Percentiles rank a stretch among this genome's conserved stretches.
phyloP scores from a whole-genome alignment of 306 rosid species.

The Bauhinia variegata region DNA sequence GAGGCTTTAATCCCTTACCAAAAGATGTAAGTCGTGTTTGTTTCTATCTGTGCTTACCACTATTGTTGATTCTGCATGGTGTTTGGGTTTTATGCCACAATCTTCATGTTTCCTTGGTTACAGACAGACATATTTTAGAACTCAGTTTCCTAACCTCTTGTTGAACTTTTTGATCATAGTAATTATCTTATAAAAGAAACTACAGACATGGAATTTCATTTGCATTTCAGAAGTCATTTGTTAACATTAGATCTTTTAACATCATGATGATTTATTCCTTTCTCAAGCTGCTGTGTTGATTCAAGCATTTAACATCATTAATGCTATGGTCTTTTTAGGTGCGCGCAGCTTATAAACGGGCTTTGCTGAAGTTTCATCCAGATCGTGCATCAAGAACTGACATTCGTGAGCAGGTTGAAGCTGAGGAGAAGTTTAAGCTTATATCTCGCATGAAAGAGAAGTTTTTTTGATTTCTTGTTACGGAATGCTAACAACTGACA shows the following conservation, averaged over 20 bases:
- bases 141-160: not conserved
- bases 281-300: too few relatives aligned
- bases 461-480: slow-evolving; percentile 42
- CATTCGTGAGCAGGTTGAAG: slow-evolving; percentile 77
- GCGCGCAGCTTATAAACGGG: slow-evolving; percentile 77
- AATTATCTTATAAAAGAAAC: not conserved
- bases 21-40: slow-evolving; percentile 58
- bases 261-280: too few relatives aligned
- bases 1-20: slow-evolving; percentile 47
- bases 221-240: too few relatives aligned
- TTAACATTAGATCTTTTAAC: too few relatives aligned
- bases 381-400: slow-evolving; percentile 81
- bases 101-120: slow-evolving; percentile 3
- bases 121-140: not conserved
- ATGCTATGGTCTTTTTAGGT: slow-evolving; percentile 62
- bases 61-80: slow-evolving; percentile 15
- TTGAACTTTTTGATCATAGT: not conserved
- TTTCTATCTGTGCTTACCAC: not conserved
- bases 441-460: slow-evolving; percentile 81
- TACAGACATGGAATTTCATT: too few relatives aligned
- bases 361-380: slow-evolving; percentile 82
- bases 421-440: slow-evolving; percentile 91
- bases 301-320: too few relatives aligned
- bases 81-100: slow-evolving; percentile 5
- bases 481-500: slow-evolving; percentile 34